phyloP scores from a whole-genome alignment of 106 monocot species.

The Dendrobium chrysotoxum region DNA sequence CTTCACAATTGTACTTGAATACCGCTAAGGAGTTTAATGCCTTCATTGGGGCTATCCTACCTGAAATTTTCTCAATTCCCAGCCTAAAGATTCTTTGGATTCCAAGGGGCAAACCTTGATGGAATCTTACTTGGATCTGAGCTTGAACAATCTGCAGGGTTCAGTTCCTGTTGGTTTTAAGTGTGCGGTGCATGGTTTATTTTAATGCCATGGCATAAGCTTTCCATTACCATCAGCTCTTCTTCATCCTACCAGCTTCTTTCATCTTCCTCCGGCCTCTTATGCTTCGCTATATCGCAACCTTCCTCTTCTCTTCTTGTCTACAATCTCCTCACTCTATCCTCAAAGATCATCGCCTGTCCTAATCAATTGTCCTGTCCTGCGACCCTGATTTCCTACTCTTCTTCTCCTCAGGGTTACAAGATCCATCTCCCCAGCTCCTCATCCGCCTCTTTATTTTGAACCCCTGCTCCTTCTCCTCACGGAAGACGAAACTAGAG shows the following conservation, averaged over 20 bases:
- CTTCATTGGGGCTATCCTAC: slow-evolving; percentile 33
- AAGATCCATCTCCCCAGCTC: slow-evolving; percentile 27
- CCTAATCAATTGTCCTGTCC: slow-evolving; percentile 5
- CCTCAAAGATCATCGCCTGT: slow-evolving; percentile 18
- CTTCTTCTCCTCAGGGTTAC: slow-evolving; percentile 22
- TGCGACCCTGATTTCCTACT: slow-evolving; percentile 2
- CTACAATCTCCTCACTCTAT: slow-evolving; percentile 25
- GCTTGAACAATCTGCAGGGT: slow-evolving; percentile 44
- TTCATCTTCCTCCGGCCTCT: slow-evolving; percentile 16
- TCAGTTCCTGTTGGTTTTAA: slow-evolving; percentile 20
- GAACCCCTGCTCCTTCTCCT: too few relatives aligned
- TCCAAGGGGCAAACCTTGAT: slow-evolving; percentile 50
- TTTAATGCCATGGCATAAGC: slow-evolving; percentile 44
- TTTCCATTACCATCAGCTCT: neutral
- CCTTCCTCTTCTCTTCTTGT: slow-evolving; percentile 18
- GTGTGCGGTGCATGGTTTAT: slow-evolving; percentile 27
- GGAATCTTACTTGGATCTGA: slow-evolving; percentile 55
- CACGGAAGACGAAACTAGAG: too few relatives aligned
- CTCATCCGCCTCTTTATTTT: slow-evolving; percentile 13
- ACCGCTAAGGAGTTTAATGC: slow-evolving; percentile 47
- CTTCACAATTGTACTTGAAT: neutral
- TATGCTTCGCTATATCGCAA: neutral
- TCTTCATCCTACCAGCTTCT: slow-evolving; percentile 7
- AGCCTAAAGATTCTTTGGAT: slow-evolving; percentile 49
- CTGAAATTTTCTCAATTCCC: slow-evolving; percentile 25